A percentile compares a stretch with the other conserved stretches of the same genome.
Conservation (phyloP, 148 eudicot genomes). For the Amaranthus cruentus region DNA sequence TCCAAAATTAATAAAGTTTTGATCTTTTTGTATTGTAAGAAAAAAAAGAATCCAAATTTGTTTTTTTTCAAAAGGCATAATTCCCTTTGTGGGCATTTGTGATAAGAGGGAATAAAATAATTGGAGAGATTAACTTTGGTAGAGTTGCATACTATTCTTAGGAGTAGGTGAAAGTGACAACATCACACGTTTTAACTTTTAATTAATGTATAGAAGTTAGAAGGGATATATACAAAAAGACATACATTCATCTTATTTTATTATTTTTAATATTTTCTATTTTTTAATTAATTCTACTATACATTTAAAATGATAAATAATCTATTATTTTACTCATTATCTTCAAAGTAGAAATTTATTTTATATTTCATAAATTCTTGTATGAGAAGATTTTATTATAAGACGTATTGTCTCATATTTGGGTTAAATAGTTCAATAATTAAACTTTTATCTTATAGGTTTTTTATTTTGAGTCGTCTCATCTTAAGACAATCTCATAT, state of each 20-base stretch:
- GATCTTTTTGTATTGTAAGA: background rate
- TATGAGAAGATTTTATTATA: conserved; percentile 10
- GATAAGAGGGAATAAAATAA: conserved; percentile 45
- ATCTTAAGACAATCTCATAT: too few species aligned
- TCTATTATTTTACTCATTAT: too few species aligned
- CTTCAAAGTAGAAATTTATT: background rate
- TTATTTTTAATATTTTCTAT: too few species aligned
- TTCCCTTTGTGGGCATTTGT: conserved; percentile 25
- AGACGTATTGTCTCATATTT: too few species aligned
- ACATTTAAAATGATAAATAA: background rate
- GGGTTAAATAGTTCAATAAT: too few species aligned
- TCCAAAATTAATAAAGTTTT: background rate
- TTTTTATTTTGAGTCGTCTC: too few species aligned
- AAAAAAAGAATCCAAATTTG: conserved; percentile 1
- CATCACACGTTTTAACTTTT: conserved; percentile 38
- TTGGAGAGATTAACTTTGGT: conserved; percentile 26
- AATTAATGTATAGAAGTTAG: conserved; percentile 22
- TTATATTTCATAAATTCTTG: background rate
- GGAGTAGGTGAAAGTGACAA: conserved; percentile 47
- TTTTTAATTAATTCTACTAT: too few species aligned
- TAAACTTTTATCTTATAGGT: too few species aligned
- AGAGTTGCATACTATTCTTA: conserved; percentile 37
- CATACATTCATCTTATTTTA: too few species aligned
- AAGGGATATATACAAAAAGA: too few species aligned
- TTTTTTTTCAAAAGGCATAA: too few species aligned